phyloP scores from a whole-genome alignment of 1,139 yeast species.

The Debaryomyces fabryi region DNA sequence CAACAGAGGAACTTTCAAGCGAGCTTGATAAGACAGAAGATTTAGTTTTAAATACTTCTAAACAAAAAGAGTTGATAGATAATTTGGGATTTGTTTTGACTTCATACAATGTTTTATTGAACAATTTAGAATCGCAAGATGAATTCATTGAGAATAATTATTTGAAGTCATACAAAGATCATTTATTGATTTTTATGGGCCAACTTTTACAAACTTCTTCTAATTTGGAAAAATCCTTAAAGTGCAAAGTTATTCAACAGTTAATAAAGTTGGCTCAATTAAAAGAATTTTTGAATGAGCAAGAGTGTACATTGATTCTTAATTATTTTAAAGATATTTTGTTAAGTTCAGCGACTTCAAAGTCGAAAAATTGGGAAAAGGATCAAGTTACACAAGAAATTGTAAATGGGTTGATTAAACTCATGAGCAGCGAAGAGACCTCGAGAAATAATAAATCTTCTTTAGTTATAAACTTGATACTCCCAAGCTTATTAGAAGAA shows the following conservation, averaged over 20 bases:
- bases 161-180: slow-evolving; percentile 54
- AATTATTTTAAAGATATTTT: slow-evolving; percentile 70
- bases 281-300: slow-evolving; percentile 45
- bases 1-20: slow-evolving; percentile 15
- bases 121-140: slow-evolving; percentile 28
- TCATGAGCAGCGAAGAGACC: slow-evolving; percentile 33
- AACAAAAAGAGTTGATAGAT: slow-evolving; percentile 63
- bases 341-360: slow-evolving; percentile 35
- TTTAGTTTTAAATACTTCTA: slow-evolving; percentile 46
- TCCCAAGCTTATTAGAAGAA: slow-evolving; percentile 58
- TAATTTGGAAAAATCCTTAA: slow-evolving; percentile 64
- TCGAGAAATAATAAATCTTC: slow-evolving; percentile 19
- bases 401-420: slow-evolving; percentile 54
- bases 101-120: slow-evolving; percentile 26
- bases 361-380: slow-evolving; percentile 36
- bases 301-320: slow-evolving; percentile 64
- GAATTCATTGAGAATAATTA: slow-evolving; percentile 17
- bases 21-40: slow-evolving; percentile 28
- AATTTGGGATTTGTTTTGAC: slow-evolving; percentile 57
- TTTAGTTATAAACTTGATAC: slow-evolving; percentile 58
- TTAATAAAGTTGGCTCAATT: slow-evolving; percentile 57
- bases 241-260: slow-evolving; percentile 67
- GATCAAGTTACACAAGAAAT: slow-evolving; percentile 39
- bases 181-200: slow-evolving; percentile 63
- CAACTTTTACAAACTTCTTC: slow-evolving; percentile 70